Base-by-base conservation (phyloP, 2,329 filamentous ascomycete genomes). In the Aspergillus chevalieri region DNA sequence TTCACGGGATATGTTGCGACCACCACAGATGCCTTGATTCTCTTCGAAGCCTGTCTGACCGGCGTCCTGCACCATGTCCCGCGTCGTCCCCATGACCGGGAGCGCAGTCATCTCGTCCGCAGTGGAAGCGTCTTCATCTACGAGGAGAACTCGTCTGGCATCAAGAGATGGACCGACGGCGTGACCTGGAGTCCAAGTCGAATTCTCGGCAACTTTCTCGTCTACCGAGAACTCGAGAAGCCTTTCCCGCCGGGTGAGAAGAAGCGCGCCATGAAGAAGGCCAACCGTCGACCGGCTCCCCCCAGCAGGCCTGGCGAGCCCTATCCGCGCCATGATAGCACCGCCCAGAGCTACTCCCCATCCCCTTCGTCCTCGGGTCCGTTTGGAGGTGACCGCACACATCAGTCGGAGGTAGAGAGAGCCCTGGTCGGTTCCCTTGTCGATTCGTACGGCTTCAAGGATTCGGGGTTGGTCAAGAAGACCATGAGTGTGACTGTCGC, bases 81-180 rank as follows among this genome's bases (percentile, higher is more conserved):
- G 15, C 85, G 91, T 45, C 80, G 91, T 47, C 91, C 91, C 1
- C 89, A 95, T 66, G 91, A 95, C 61, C 80, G 89, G 46, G 91
- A 95, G 69, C 80, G 90, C 46, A 76, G 78, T 21, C 78, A 82
- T 17, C 80, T 95, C 46, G 93, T 95, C 64, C 81, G 81, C 57
- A 94, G 89, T 58, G 91, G 91, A 33, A 86, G 86, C 57, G 81
- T 95, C 43, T 93, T 95, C 70, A 88, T 95, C 57, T 96, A 95
- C 67, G 89, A 95, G 63, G 89, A 95, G 66, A 85, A 89, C 53
- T 85, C 88, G 0, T 94, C 90, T 0, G 89, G 89, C 4, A 95
- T 95, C 72, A 94, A 94, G 73, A 80, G 91, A 49, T 96, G 91
- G 91, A 95, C 90, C 0, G 91, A 96, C 59, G 90, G 91, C 12